phyloP scores from a whole-genome alignment of 2,329 filamentous ascomycete genomes.

The Exophiala dermatitidis region DNA sequence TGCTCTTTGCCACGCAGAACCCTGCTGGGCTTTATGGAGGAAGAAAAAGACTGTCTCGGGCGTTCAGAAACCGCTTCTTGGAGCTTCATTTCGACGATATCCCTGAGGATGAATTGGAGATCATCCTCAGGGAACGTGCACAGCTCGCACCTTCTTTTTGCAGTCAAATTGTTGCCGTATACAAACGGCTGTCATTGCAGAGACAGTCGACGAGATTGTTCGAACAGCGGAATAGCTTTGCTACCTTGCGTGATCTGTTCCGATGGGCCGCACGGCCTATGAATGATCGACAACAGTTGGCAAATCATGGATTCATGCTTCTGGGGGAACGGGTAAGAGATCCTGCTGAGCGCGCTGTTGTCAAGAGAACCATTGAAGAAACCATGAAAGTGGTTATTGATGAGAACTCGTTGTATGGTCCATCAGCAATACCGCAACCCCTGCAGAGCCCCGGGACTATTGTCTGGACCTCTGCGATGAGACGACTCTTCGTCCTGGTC shows the following conservation, averaged over 20 bases:
- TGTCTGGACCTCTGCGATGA: conserved; percentile 95
- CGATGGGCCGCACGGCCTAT: conserved; percentile 84
- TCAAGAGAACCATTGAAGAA: conserved; percentile 81
- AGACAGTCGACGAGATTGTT: conserved; percentile 87
- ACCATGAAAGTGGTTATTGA: conserved; percentile 84
- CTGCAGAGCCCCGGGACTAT: conserved; percentile 42
- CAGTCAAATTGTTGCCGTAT: conserved; percentile 82
- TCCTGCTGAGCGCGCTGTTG: conserved; percentile 71
- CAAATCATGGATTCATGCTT: conserved; percentile 90
- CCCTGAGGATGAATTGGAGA: conserved; percentile 85
- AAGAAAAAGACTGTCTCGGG: conserved; percentile 83
- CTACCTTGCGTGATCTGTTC: conserved; percentile 90
- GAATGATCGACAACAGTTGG: conserved; percentile 79
- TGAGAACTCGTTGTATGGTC: conserved; percentile 62
- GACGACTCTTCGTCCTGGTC: conserved; percentile 83
- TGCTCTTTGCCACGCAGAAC: conserved; percentile 97
- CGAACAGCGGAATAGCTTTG: conserved; percentile 95
- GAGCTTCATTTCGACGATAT: conserved; percentile 98
- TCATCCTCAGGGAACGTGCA: conserved; percentile 80
- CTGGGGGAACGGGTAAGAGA: conserved; percentile 92
- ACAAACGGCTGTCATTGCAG: conserved; percentile 81
- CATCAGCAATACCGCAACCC: conserved; percentile 28
- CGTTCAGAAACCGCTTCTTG: conserved; percentile 93
- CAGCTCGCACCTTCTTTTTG: conserved; percentile 89
- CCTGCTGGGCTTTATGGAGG: conserved; percentile 92